Percentiles rank a stretch among this genome's conserved stretches.
phyloP scores from a whole-genome alignment of 1,139 yeast genomes.

The Pneumocystis sp. region DNA sequence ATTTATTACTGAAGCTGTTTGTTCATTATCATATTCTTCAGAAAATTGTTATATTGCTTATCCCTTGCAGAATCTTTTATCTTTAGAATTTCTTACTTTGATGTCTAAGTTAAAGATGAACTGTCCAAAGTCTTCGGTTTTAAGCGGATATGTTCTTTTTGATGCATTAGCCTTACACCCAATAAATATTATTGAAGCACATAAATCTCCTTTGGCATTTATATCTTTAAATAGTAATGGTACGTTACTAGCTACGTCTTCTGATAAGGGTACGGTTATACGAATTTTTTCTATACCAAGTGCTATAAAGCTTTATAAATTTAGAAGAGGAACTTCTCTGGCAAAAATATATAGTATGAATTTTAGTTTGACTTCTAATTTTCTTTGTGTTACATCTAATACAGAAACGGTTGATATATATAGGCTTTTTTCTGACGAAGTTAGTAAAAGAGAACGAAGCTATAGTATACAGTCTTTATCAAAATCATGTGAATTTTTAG shows the following conservation, averaged over 20 bases:
- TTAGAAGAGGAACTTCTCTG: too few species aligned
- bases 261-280: neutral
- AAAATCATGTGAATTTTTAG: constrained; percentile 9
- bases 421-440: too few species aligned
- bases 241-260: neutral
- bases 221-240: neutral
- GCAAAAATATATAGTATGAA: too few species aligned
- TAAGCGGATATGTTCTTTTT: neutral
- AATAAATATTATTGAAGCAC: neutral
- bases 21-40: too few species aligned
- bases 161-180: neutral
- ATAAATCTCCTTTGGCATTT: neutral
- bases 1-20: neutral
- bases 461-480: constrained; percentile 7
- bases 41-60: neutral
- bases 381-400: too few species aligned
- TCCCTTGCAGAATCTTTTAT: neutral
- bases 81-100: constrained; percentile 26
- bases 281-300: neutral
- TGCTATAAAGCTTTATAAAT: neutral
- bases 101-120: neutral
- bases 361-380: too few species aligned
- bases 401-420: too few species aligned
- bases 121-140: neutral
- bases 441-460: constrained; percentile 3